Conservation (phyloP, 768 basidiomycete genomes). For the Termitomyces sp. region DNA sequence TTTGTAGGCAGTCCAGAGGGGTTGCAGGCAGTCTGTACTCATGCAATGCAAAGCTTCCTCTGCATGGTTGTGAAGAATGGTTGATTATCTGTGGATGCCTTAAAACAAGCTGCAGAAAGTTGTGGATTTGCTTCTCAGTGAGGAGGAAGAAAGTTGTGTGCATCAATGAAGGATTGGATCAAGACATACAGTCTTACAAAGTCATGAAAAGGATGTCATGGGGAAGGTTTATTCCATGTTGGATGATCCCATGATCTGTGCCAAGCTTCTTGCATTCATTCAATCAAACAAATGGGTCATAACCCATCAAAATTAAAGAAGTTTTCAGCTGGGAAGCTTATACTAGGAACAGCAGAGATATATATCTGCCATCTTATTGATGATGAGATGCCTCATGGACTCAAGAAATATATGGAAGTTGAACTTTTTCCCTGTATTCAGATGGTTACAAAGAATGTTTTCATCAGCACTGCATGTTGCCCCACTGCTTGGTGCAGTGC, state of each 20-base stretch:
- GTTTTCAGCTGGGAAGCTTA: constrained; percentile 19
- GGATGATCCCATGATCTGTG: constrained; percentile 23
- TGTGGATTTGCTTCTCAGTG: constrained; percentile 17
- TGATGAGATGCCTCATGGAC: constrained; percentile 31
- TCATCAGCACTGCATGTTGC: too few species aligned
- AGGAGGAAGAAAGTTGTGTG: constrained; percentile 1
- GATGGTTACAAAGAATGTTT: constrained; percentile 25
- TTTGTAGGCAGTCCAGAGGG: constrained; percentile 16
- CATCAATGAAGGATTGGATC: constrained; percentile 17
- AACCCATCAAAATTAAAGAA: constrained; percentile 29
- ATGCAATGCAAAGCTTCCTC: constrained; percentile 21
- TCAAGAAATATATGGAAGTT: constrained; percentile 31
- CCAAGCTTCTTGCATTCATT: constrained; percentile 27
- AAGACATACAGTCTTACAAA: constrained; percentile 18
- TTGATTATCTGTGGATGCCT: constrained; percentile 16
- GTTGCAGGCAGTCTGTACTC: constrained; percentile 21
- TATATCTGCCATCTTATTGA: constrained; percentile 26
- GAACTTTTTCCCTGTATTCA: constrained; percentile 29
- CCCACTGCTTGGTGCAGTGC: too few species aligned
- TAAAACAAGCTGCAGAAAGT: constrained; percentile 20
- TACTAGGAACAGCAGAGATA: constrained; percentile 3
- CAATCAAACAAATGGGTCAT: constrained; percentile 32
- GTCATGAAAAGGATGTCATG: constrained; percentile 24
- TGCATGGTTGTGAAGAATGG: constrained; percentile 15
- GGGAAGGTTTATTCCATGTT: constrained; percentile 26